Base-by-base conservation (phyloP, 1,284 basidiomycete genomes). In the Pascua guehoae region DNA sequence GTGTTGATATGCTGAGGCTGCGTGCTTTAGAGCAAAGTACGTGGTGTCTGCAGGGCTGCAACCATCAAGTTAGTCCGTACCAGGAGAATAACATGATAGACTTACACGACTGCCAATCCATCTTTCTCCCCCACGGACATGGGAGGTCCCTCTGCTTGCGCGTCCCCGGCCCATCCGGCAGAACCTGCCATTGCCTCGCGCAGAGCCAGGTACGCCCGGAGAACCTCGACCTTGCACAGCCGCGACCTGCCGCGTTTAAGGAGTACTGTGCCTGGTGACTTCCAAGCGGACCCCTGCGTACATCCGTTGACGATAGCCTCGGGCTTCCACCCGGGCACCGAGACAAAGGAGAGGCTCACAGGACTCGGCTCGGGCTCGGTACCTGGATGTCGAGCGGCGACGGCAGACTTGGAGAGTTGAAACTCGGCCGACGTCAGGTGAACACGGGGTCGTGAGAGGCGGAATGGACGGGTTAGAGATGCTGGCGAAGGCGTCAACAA, bases 291-390 rank as follows among this genome's bases (percentile, higher is more conserved):
- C 14, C 53, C 44, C 17, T 64, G 40, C 8, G 58, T 49, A 48
- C 57, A 42, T n/a, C 59, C 62, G 46, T 60, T 58, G 45, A 60
- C 43, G 16, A 67, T 40, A 16, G 69, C 71, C 56, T 73, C 88
- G 85, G 88, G 62, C 86, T 86, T 64, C 82, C 86, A 0, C 83
- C 85, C n/a, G 38, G 54, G 24, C 4, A 32, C 51, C 41, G 65
- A 53, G 43, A 65, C 17, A 56, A 36, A 52, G 24, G 49, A 60
- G 44, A 58, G 63, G 16, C 24, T 32, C 42, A 36, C 43, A 8
- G 16, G 16, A 16, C 15, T 41, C 11, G 24, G 24, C 24, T 32
- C 24, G 24, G 24, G 24, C 24, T 32, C 24, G 3, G 24, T 32
- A 32, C 24, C 24, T 32, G 24, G 24, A 32, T 32, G 24, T 32